Conservation (phyloP, 2,329 filamentous ascomycete genomes). For the Colletotrichum simmondsii region DNA sequence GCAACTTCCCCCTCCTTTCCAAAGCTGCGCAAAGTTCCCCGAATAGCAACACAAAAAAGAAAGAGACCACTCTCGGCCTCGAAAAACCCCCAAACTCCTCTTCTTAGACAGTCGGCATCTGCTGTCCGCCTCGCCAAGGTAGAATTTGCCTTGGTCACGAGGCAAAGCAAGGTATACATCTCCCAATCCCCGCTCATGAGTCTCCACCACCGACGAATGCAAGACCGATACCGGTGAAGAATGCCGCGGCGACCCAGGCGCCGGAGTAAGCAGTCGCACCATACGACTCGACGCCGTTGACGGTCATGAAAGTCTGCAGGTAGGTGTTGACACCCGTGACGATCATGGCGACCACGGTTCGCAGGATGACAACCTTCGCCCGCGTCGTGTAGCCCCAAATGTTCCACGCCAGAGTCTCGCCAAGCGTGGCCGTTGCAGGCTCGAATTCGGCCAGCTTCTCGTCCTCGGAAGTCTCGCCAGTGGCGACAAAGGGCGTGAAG, state of each 20-base stretch:
- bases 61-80: not conserved
- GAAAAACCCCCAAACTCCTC: conserved; percentile 21
- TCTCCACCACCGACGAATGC: conserved; percentile 59
- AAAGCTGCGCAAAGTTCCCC: not conserved
- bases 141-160: not conserved
- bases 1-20: not conserved
- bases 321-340: conserved; percentile 70
- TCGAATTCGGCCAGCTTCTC: conserved; percentile 67
- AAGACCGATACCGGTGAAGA: conserved; percentile 67
- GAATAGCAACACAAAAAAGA: not conserved
- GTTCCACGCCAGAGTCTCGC: conserved; percentile 78
- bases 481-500: conserved; percentile 74
- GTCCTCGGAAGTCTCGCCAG: conserved; percentile 60
- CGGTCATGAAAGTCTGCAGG: conserved; percentile 72
- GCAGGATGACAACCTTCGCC: conserved; percentile 71
- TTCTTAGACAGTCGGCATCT: not conserved
- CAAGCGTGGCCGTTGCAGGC: conserved; percentile 71
- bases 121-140: conserved; percentile 13
- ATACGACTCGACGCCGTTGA: conserved; percentile 75
- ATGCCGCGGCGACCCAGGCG: conserved; percentile 77
- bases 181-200: conserved; percentile 10
- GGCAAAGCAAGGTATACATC: conserved; percentile 1
- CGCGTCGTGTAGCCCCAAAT: conserved; percentile 75
- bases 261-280: conserved; percentile 80
- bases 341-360: conserved; percentile 70